A percentile compares a stretch with the other conserved stretches of the same genome.
phyloP scores from a whole-genome alignment of 495 filamentous ascomycete species.

The Daldinia bambusicola region DNA sequence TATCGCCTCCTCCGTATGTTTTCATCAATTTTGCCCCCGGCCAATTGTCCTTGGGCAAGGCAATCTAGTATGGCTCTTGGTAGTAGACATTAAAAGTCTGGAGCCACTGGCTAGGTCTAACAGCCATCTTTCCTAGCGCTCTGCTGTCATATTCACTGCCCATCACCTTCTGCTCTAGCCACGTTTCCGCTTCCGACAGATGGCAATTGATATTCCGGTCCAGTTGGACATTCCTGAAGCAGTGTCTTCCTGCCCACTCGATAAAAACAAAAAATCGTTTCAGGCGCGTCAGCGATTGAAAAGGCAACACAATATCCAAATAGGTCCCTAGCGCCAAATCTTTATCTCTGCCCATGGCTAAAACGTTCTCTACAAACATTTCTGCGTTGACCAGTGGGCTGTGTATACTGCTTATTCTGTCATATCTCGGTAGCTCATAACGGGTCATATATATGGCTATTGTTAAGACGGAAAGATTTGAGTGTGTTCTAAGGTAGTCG shows the following conservation, averaged over 20 bases:
- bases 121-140: neutral
- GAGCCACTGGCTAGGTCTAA: neutral
- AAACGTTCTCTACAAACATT: neutral
- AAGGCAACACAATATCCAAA: neutral
- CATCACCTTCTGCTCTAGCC: neutral
- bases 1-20: neutral
- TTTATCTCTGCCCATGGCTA: neutral
- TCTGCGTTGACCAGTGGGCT: neutral
- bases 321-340: neutral
- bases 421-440: neutral
- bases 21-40: neutral
- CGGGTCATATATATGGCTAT: neutral
- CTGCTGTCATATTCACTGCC: neutral
- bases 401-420: neutral
- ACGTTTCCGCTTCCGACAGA: neutral
- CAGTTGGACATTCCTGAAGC: too few species aligned
- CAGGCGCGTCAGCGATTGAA: neutral
- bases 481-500: neutral
- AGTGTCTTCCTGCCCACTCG: neutral
- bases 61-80: neutral
- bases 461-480: neutral
- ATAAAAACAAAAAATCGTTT: neutral
- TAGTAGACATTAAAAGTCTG: neutral
- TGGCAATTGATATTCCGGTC: neutral
- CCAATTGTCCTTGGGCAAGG: neutral